Evolutionary conservation across 148 eudicot species (phyloP), one percentile per base, ranked within the genome.

Genomic region (Nepenthes gracilis): DNA sequence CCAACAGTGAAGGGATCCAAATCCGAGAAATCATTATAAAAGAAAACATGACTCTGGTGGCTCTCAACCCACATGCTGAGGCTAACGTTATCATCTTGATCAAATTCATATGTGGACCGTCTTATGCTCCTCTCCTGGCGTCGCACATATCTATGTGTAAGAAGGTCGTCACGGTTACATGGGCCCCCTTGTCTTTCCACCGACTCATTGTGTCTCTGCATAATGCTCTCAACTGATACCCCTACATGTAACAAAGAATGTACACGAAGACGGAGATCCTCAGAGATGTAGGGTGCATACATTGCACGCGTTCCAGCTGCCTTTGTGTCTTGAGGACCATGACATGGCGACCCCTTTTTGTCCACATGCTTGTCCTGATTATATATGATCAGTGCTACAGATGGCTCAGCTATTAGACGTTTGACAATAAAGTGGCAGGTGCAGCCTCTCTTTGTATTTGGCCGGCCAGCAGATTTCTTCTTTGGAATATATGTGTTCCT

Each of bases 141-240:
- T 60, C 96, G 74, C 62, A 92, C 98, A 68, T 74, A 85, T 61
- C 98, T 80, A 75, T 92, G 98, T 12, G 86, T 85, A 51, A 92
- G 77, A 71, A 88, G 96, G 67, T 92, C 98, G 76, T 92, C 96
- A 38, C 96, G 87, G 54, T 92, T 88, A 64, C 72, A 64, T 13
- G 94, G 94, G 47, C 98, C 98, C 11, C 96, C 94, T 79, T 92
- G 96, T 62, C 68, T 88, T 75, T 88, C 90, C 60, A 92, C 98
- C 36, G 82, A 80, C 63, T 92, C 91, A 65, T 77, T 82, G 79
- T 92, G 98, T 65, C 94, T 82, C 72, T 92, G 96, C 98, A 92
- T 92, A 43, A 92, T 92, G 51, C 88, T 82, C 74, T 92, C 98
- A 60, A 92, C 98, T 49, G 96, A 73, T 36, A 92, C 90, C 57